phyloP scores from a whole-genome alignment of 805 yeast genomes.

The Metschnikowia henanensis region DNA sequence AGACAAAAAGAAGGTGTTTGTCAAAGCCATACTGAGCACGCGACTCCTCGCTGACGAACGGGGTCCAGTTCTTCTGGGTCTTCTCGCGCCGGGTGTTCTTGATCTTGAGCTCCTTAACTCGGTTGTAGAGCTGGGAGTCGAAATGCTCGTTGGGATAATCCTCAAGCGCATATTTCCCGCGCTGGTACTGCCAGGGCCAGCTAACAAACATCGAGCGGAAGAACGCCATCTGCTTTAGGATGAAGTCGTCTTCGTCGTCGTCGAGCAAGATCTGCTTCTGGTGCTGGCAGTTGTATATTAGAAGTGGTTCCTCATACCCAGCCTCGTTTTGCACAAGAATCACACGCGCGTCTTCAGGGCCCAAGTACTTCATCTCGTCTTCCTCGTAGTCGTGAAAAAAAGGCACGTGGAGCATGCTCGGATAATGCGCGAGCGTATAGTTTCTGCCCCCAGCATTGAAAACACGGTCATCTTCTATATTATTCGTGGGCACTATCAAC shows the following conservation, averaged over 20 bases:
- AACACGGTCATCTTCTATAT: slow-evolving; percentile 2
- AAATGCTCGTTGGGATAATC: slow-evolving; percentile 1
- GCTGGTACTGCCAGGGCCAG: slow-evolving; percentile 19
- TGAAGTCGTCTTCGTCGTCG: slow-evolving; percentile 12
- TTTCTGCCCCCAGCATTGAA: slow-evolving; percentile 7
- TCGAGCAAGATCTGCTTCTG: slow-evolving; percentile 7
- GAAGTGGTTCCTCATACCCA: slow-evolving; percentile 46
- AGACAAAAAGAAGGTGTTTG: slow-evolving; percentile 29
- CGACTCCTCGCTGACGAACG: slow-evolving; percentile 31
- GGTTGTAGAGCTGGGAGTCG: slow-evolving; percentile 3
- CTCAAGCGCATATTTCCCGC: slow-evolving; percentile 10
- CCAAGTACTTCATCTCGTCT: slow-evolving; percentile 25
- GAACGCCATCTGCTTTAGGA: slow-evolving; percentile 1
- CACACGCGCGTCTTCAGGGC: slow-evolving; percentile 55
- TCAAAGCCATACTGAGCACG: slow-evolving; percentile 23
- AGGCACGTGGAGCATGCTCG: slow-evolving; percentile 14
- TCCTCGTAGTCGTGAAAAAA: slow-evolving; percentile 16
- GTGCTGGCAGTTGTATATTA: slow-evolving; percentile 40
- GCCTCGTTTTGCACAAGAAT: slow-evolving; percentile 31
- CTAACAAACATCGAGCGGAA: slow-evolving; percentile 15
- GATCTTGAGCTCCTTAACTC: slow-evolving; percentile 14
- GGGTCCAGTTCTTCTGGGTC: slow-evolving; percentile 40
- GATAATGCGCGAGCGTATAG: slow-evolving; percentile 11
- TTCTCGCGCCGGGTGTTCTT: slow-evolving; percentile 14
- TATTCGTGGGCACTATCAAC: slow-evolving; percentile 26